Evolutionary conservation across 495 filamentous ascomycete species (phyloP).

Genomic region (Penicillium bialowiezense): DNA sequence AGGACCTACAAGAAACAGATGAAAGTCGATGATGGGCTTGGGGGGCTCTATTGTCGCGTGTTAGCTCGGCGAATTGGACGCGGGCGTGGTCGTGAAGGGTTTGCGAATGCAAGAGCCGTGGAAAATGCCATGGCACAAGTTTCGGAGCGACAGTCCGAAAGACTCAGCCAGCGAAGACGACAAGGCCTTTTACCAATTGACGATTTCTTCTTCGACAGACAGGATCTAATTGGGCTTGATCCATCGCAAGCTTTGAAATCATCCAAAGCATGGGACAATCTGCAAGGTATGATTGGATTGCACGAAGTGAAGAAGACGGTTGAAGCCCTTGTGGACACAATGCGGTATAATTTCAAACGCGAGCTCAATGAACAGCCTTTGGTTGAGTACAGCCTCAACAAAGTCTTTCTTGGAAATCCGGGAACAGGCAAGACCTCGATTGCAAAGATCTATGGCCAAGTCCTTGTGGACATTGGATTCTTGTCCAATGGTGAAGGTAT

Average conservation of each 20-base stretch:
- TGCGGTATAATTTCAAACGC: constrained; percentile 59
- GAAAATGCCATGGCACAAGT: constrained; percentile 59
- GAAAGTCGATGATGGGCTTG: constrained; percentile 56
- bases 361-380: constrained; percentile 57
- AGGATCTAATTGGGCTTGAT: constrained; percentile 67
- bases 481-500: constrained; percentile 62
- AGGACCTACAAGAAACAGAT: constrained; percentile 51
- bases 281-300: constrained; percentile 62
- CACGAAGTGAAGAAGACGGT: constrained; percentile 61
- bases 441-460: constrained; percentile 68
- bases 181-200: constrained; percentile 26
- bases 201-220: constrained; percentile 52
- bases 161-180: constrained; percentile 45
- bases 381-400: constrained; percentile 61
- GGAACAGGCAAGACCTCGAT: constrained; percentile 79
- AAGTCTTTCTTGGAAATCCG: constrained; percentile 67
- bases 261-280: constrained; percentile 54
- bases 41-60: constrained; percentile 66
- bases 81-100: constrained; percentile 64
- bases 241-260: constrained; percentile 49
- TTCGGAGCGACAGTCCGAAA: constrained; percentile 53
- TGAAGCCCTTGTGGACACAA: constrained; percentile 51
- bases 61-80: constrained; percentile 51
- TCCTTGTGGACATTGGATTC: constrained; percentile 58
- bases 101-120: constrained; percentile 69